These are phyloP conservation scores for Santalum album DNA, from an alignment of 164 flowering plant genomes.

Conservation along the genomic window DNA sequence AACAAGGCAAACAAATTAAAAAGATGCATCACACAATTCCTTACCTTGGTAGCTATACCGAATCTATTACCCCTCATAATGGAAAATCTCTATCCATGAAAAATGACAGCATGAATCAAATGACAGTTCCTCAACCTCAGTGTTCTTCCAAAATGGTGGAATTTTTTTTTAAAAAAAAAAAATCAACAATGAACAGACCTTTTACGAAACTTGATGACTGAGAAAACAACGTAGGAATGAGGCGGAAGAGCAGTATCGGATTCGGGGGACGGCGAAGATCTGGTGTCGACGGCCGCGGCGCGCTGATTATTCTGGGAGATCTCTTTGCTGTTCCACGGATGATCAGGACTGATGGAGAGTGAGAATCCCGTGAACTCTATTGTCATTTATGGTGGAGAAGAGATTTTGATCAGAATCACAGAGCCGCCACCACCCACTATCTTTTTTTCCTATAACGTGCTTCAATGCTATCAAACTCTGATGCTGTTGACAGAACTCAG, in stretches of 20 bases:
- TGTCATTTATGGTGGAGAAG: conserved; percentile 16
- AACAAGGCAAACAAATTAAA: too few relatives aligned
- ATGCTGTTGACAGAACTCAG: too few relatives aligned
- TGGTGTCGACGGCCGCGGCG: conserved; percentile 1
- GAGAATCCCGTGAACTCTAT: conserved; percentile 1
- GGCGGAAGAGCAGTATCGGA: not conserved
- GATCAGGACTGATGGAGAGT: not conserved
- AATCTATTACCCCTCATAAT: too few relatives aligned
- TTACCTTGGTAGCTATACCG: too few relatives aligned
- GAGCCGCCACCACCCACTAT: not conserved
- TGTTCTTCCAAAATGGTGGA: too few relatives aligned
- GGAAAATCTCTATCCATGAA: too few relatives aligned
- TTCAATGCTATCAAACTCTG: too few relatives aligned
- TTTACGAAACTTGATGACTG: conserved; percentile 9
- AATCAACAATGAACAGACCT: conserved; percentile 1
- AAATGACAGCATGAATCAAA: too few relatives aligned
- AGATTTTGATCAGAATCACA: not conserved
- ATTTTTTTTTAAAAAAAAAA: too few relatives aligned
- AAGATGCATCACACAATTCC: too few relatives aligned
- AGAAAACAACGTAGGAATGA: not conserved
- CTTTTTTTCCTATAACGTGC: not conserved
- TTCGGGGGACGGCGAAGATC: conserved; percentile 21
- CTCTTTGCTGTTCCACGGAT: too few relatives aligned
- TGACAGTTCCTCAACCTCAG: too few relatives aligned
- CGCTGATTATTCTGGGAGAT: not conserved